Conservation (phyloP, 768 basidiomycete species). For the Leccinum uliginosum region DNA sequence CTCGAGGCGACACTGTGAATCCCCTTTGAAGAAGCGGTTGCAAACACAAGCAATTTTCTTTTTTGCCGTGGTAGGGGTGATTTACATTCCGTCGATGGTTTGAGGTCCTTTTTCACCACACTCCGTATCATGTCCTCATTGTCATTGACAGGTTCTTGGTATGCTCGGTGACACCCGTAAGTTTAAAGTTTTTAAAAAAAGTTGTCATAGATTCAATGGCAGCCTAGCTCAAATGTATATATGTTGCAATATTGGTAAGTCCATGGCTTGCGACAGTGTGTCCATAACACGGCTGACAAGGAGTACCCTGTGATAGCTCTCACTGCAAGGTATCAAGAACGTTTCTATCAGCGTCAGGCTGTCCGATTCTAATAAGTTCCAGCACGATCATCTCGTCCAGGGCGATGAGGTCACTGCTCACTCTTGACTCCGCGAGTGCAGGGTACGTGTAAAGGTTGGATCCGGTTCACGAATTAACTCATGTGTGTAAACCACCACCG, state of each 20-base stretch:
- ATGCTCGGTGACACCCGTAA: background rate
- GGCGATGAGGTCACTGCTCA: constrained; percentile 10
- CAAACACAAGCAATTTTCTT: constrained; percentile 16
- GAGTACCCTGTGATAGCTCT: constrained; percentile 1
- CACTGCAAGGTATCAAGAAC: constrained; percentile 4
- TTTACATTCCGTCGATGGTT: constrained; percentile 15
- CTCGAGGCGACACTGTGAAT: constrained; percentile 3
- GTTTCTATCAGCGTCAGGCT: background rate
- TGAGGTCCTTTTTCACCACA: background rate
- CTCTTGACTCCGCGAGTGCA: background rate
- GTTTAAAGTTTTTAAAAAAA: background rate
- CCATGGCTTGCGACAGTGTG: background rate
- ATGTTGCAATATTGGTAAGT: constrained; percentile 5
- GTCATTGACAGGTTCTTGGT: background rate
- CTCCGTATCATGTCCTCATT: background rate
- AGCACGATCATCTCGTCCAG: constrained; percentile 11
- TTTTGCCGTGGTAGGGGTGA: constrained; percentile 8
- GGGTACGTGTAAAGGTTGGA: background rate
- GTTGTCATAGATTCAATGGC: background rate
- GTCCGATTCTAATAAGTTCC: background rate
- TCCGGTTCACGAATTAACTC: background rate
- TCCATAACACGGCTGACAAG: background rate
- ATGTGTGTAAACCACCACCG: constrained; percentile 3
- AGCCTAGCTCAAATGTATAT: background rate
- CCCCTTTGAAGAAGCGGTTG: constrained; percentile 13